phyloP scores from a whole-genome alignment of 352 stramenopile species.

The Phytophthora cactorum region DNA sequence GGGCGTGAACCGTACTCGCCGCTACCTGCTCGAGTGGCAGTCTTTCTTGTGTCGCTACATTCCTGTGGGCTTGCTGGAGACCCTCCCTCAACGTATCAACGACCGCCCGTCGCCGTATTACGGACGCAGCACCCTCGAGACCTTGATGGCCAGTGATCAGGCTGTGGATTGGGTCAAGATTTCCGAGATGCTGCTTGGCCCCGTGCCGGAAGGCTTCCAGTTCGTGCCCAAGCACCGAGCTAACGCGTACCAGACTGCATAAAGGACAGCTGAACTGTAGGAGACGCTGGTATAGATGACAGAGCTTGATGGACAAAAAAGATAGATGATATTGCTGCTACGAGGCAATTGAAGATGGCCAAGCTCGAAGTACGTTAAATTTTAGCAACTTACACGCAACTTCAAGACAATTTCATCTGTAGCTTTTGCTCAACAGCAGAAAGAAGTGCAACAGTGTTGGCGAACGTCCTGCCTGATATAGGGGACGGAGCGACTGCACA shows the following conservation, averaged over 20 bases:
- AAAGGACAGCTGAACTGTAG: conserved; percentile 3
- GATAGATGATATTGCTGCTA: conserved; percentile 12
- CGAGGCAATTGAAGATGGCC: too few species aligned
- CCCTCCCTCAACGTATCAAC: conserved; percentile 97
- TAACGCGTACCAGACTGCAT: conserved; percentile 89
- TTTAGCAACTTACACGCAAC: too few species aligned
- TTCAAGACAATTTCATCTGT: too few species aligned
- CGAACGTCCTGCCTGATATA: neutral
- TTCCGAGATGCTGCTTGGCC: conserved; percentile 98
- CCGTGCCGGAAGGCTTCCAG: conserved; percentile 90
- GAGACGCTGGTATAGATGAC: neutral
- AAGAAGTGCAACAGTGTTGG: too few species aligned
- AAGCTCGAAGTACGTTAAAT: too few species aligned
- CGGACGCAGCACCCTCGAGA: conserved; percentile 97
- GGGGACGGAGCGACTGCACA: neutral
- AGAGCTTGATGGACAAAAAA: neutral
- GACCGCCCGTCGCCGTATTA: conserved; percentile 94
- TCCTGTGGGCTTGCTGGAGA: conserved; percentile 96
- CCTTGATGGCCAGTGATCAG: conserved; percentile 96
- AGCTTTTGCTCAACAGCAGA: too few species aligned
- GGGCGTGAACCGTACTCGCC: conserved; percentile 97
- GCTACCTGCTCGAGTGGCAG: conserved; percentile 99
- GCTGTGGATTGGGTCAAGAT: conserved; percentile 99
- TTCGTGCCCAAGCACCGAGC: conserved; percentile 99
- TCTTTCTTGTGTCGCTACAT: conserved; percentile 99